A percentile compares a stretch with the other conserved stretches of the same genome.
phyloP scores from a whole-genome alignment of 495 filamentous ascomycete species.

The Xylaria scruposa region DNA sequence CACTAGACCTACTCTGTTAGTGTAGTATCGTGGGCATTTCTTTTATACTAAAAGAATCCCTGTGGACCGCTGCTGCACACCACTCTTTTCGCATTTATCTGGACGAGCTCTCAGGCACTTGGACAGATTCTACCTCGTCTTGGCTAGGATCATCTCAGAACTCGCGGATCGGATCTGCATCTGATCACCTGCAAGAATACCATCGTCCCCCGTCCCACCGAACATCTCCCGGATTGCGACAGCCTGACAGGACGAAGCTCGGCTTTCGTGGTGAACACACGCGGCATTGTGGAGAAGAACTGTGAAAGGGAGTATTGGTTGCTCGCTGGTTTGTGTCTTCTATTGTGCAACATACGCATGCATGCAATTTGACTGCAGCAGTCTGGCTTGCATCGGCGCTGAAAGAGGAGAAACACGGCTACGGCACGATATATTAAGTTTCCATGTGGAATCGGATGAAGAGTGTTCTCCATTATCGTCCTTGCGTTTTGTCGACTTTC shows the following conservation, averaged over 20 bases:
- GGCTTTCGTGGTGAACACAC: conserved; percentile 8
- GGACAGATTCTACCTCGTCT: neutral
- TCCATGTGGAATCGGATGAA: neutral
- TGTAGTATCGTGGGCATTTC: neutral
- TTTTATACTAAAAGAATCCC: neutral
- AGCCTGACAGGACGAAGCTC: conserved; percentile 17
- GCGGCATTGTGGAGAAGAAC: conserved; percentile 8
- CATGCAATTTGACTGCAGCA: conserved; percentile 21
- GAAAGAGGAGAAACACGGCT: conserved; percentile 7
- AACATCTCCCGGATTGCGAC: conserved; percentile 16
- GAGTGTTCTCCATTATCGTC: neutral
- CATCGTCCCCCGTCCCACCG: conserved; percentile 8
- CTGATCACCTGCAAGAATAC: conserved; percentile 6
- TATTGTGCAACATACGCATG: neutral
- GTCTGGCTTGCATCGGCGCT: conserved; percentile 21
- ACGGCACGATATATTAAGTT: conserved; percentile 15
- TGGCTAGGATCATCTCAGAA: neutral
- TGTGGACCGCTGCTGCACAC: neutral
- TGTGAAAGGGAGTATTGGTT: neutral
- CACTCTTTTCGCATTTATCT: neutral
- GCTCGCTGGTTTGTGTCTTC: conserved; percentile 1
- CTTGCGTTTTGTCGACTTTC: neutral
- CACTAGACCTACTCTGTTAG: neutral
- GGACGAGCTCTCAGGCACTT: neutral
- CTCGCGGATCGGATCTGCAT: conserved; percentile 26